Evolutionary conservation across 768 basidiomycete genomes (phyloP), one percentile per base, ranked within the genome.

Genomic region (Tricholoma furcatifolium): DNA sequence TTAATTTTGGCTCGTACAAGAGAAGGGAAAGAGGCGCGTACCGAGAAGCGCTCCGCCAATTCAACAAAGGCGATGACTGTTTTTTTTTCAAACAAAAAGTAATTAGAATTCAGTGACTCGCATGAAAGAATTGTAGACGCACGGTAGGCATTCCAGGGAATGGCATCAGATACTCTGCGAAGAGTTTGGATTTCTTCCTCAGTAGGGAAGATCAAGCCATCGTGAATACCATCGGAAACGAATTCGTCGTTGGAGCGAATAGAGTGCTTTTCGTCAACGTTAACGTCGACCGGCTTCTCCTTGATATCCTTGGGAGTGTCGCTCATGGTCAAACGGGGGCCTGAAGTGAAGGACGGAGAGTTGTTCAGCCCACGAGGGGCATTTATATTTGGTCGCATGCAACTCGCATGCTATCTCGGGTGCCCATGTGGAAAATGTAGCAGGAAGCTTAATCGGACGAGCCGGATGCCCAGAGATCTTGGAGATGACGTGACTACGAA

Each of bases 1-100:
- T 47, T 47, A 47, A 42, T 35, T 32, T 47, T 38, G 10, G 43
- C 6, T 27, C 27, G 30, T 21, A 14, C 8, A n/a, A 18, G 21
- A 31, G 17, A 5, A 31, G 36, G n/a, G 31, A 24, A 4, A 2
- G n/a, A n/a, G 4, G 15, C 11, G 12, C 77, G 43, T 60, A 82
- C 80, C 31, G 87, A 88, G 69, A 90, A 90, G 17, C 87, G 82
- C 62, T 90, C 88, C 3, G 83, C 84, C 43, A 87, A 65, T 65
- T 89, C 87, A 36, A 87, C 75, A 38, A 84, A 21, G 11, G 82
- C 84, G 47, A 88, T 84, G 49, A 84, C 83, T 85, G 42, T 23
- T 35, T 35, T 35, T 35, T 35, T 35, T 35, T 35, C 8, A 11
- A 38, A 38, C 4, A 38, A 38, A 32, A 47, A n/a, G n/a, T n/a